Evolutionary conservation across 257 asterid genomes (phyloP).

Genomic region (Solanum infundibuliforme): DNA sequence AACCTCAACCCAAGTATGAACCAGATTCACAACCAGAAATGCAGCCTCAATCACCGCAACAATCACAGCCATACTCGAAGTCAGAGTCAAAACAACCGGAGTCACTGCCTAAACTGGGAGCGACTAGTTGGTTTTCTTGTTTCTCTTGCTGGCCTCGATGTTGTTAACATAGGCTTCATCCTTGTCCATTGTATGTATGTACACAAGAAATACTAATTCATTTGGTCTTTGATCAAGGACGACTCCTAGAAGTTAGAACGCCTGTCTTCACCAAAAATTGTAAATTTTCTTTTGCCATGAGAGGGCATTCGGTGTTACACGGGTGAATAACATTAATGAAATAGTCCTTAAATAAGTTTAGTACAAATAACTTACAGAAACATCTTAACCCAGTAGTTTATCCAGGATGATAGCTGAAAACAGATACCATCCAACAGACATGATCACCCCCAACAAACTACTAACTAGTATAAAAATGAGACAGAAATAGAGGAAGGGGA

Average conservation of each 20-base stretch:
- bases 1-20: neutral
- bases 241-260: neutral
- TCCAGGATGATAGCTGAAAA: neutral
- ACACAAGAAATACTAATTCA: neutral
- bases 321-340: neutral
- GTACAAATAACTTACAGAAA: neutral
- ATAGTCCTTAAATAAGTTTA: neutral
- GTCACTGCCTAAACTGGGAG: neutral
- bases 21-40: neutral
- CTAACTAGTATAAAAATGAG: neutral
- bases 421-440: neutral
- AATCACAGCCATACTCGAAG: neutral
- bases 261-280: neutral
- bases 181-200: neutral
- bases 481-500: neutral
- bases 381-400: neutral
- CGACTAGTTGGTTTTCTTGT: neutral
- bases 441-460: neutral
- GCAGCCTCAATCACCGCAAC: neutral
- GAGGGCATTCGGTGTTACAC: neutral
- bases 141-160: constrained; percentile 9
- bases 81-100: neutral
- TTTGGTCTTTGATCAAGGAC: neutral
- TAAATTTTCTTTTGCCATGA: neutral
- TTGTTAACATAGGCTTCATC: neutral